Evolutionary conservation across 2,329 filamentous ascomycete genomes (phyloP), one percentile per base, ranked within the genome.

Genomic region (Tolypocladium endophyticum): DNA sequence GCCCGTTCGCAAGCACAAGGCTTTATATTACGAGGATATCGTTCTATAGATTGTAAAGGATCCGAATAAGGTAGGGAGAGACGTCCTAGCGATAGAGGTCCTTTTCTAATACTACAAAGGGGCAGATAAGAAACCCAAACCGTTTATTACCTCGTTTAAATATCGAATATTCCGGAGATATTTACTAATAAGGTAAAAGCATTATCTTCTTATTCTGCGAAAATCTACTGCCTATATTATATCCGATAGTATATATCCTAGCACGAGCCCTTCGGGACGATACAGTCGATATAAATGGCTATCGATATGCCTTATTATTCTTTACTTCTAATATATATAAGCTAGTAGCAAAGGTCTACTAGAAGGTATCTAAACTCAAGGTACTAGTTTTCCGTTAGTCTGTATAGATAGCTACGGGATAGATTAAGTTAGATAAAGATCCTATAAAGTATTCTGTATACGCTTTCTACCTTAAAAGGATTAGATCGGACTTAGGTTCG

Each of bases 31-130:
- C 33, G 53, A 61, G 43, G 59, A 61, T 20, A 61, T 61, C n/a
- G 36, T 61, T 20, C 57, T 61, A 43, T 61, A 41, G 59, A 53
- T 61, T 33, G 53, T 61, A n/a, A 39, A 56, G 45, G 54, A 61
- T 56, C 52, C 43, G 12, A 61, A 61, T 23, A 43, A 55, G 30
- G 59, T 33, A 45, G 59, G 38, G 25, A 43, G 57, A 54, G 59
- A 61, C 39, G 57, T 59, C n/a, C 54, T 61, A 16, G 59, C 57
- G 14, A 61, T 61, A 43, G 59, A 61, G 57, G 59, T 61, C n/a
- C 36, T 61, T 52, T 61, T 61, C 36, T 43, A 36, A 12, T 33
- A 61, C 35, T 41, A 61, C 54, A 61, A 61, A 61, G 59, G 59
- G n/a, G 53, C 52, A 39, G 59, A 61, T 28, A 61, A 39, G 3